These are phyloP conservation scores for Cardamine resedifolia DNA, from an alignment of 345 rosid species.

Conservation along the genomic window DNA sequence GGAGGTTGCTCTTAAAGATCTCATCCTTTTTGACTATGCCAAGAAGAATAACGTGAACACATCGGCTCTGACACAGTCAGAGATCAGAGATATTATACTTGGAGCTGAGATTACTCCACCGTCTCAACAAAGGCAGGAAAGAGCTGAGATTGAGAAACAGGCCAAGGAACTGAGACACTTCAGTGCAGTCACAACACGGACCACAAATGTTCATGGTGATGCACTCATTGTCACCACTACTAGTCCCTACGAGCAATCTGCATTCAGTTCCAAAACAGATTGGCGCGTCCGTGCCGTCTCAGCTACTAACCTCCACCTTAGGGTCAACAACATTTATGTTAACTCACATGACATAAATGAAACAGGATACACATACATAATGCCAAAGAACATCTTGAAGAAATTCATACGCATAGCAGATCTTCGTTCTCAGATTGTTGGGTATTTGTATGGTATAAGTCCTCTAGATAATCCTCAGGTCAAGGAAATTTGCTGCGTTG, in stretches of 20 bases:
- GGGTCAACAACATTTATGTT: slow-evolving; percentile 82
- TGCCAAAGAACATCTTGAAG: slow-evolving; percentile 93
- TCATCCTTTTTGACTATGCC: slow-evolving; percentile 85
- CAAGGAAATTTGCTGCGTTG: slow-evolving; percentile 86
- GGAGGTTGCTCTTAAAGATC: slow-evolving; percentile 82
- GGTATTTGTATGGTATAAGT: slow-evolving; percentile 85
- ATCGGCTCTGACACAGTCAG: slow-evolving; percentile 87
- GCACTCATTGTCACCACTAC: slow-evolving; percentile 74
- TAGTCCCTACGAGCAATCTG: slow-evolving; percentile 83
- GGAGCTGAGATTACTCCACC: slow-evolving; percentile 99
- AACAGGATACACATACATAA: slow-evolving; percentile 83
- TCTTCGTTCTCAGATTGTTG: slow-evolving; percentile 79
- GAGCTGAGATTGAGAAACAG: slow-evolving; percentile 96
- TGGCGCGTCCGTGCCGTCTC: slow-evolving; percentile 97
- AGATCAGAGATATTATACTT: slow-evolving; percentile 89
- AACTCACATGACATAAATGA: slow-evolving; percentile 94
- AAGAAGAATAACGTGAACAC: slow-evolving; percentile 95
- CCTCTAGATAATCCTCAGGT: slow-evolving; percentile 90
- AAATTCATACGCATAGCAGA: slow-evolving; percentile 89
- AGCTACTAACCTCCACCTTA: slow-evolving; percentile 88
- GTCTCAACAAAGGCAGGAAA: slow-evolving; percentile 91
- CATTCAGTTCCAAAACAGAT: slow-evolving; percentile 82
- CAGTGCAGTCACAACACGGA: slow-evolving; percentile 80
- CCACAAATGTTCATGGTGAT: slow-evolving; percentile 90
- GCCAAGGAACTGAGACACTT: slow-evolving; percentile 86